Evolutionary conservation across 768 basidiomycete species (phyloP).

Genomic region (Amanita rubescens): DNA sequence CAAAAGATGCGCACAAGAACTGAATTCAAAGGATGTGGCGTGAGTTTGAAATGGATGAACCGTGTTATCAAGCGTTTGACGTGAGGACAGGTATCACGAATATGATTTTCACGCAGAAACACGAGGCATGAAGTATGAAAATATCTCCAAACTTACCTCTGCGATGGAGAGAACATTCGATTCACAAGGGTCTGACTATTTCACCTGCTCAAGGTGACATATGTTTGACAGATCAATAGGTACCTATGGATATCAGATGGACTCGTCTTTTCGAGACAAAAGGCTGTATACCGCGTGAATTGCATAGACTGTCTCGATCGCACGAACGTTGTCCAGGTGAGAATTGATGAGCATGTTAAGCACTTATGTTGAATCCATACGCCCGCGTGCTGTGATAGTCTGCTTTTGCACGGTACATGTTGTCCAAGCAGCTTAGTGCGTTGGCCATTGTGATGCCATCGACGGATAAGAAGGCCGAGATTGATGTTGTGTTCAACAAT

Average conservation of each 20-base stretch:
- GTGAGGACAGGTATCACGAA: conserved; percentile 53
- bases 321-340: conserved; percentile 88
- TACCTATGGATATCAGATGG: conserved; percentile 80
- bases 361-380: neutral
- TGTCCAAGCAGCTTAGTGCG: conserved; percentile 68
- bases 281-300: conserved; percentile 83
- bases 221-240: conserved; percentile 25
- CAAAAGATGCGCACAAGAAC: conserved; percentile 54
- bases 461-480: conserved; percentile 46
- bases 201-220: neutral
- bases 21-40: conserved; percentile 49
- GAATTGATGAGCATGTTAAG: conserved; percentile 9
- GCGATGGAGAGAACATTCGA: conserved; percentile 71
- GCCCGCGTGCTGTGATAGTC: conserved; percentile 42
- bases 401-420: conserved; percentile 80
- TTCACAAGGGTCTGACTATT: conserved; percentile 56
- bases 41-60: conserved; percentile 23
- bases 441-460: conserved; percentile 57
- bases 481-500: conserved; percentile 75
- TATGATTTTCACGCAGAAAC: conserved; percentile 96
- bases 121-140: conserved; percentile 96
- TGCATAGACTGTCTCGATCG: conserved; percentile 96
- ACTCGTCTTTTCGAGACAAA: conserved; percentile 68
- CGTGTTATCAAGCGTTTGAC: neutral
- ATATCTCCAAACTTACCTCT: conserved; percentile 71